phyloP scores from a whole-genome alignment of 2,329 filamentous ascomycete genomes.

The Polychaeton citri region DNA sequence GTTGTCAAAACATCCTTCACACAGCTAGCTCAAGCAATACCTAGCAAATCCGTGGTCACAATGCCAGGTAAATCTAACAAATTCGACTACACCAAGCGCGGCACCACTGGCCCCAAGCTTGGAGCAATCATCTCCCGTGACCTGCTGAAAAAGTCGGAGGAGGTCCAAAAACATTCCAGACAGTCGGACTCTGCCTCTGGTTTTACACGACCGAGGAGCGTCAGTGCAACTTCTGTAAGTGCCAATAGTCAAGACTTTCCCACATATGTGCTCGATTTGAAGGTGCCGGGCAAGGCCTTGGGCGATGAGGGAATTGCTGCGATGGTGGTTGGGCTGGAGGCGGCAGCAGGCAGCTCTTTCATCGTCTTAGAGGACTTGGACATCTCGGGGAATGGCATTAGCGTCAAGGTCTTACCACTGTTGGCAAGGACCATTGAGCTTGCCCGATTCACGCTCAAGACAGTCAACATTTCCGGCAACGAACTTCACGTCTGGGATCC shows the following conservation, averaged over 20 bases:
- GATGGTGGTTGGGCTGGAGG: conserved; percentile 29
- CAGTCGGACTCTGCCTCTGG: too few relatives aligned
- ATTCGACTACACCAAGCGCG: conserved; percentile 29
- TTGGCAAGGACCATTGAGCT: conserved; percentile 29
- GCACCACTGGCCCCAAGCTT: conserved; percentile 31
- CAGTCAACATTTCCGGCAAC: conserved; percentile 35
- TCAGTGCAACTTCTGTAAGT: conserved; percentile 14
- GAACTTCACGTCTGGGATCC: conserved; percentile 25
- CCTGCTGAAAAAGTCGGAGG: conserved; percentile 23
- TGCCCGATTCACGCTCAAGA: conserved; percentile 31
- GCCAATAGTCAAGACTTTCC: conserved; percentile 5
- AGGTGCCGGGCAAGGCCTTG: conserved; percentile 31
- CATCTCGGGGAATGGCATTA: conserved; percentile 32
- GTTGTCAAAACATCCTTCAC: not conserved
- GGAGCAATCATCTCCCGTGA: conserved; percentile 33
- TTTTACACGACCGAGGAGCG: too few relatives aligned
- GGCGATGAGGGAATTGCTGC: conserved; percentile 31
- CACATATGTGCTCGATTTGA: conserved; percentile 28
- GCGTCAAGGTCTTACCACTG: conserved; percentile 25
- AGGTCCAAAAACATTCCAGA: conserved; percentile 10
- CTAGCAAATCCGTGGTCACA: conserved; percentile 3
- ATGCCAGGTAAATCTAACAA: conserved; percentile 22
- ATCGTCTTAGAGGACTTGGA: conserved; percentile 34
- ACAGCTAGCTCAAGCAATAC: not conserved
- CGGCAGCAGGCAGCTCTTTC: conserved; percentile 17